Conservation (phyloP, 225 moss, liverwort and hornwort genomes). For the Marchantia polymorpha region DNA sequence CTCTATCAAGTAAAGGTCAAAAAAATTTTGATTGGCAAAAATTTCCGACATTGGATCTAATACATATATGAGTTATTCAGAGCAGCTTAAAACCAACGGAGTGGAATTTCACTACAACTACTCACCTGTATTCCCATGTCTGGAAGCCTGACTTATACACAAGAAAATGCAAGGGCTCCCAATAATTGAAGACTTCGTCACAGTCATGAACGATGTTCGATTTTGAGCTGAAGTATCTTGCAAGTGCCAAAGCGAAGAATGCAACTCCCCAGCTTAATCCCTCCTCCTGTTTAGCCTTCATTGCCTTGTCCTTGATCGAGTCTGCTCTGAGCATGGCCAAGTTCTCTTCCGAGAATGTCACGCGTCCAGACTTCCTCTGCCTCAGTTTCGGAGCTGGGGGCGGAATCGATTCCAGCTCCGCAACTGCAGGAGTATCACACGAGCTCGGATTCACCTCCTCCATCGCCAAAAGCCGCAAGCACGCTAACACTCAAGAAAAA, state of each 20-base stretch:
- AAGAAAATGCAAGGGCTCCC: conserved; percentile 89
- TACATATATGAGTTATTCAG: neutral
- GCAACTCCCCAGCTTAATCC: conserved; percentile 70
- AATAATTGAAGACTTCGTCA: conserved; percentile 98
- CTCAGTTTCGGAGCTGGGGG: conserved; percentile 26
- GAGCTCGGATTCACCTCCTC: conserved; percentile 13
- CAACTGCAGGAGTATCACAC: neutral
- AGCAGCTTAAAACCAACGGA: neutral
- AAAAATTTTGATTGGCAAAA: neutral
- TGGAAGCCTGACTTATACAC: conserved; percentile 84
- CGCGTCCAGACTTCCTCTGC: conserved; percentile 29
- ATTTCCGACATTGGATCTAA: neutral
- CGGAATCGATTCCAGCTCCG: conserved; percentile 10
- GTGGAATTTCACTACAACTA: neutral
- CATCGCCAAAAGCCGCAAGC: neutral
- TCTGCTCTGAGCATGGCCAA: conserved; percentile 33
- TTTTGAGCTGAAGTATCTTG: conserved; percentile 80
- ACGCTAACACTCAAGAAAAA: neutral
- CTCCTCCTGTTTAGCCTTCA: conserved; percentile 24
- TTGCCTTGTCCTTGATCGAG: conserved; percentile 30
- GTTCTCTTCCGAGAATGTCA: conserved; percentile 41
- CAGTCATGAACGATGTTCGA: conserved; percentile 92
- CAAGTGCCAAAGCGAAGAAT: conserved; percentile 61
- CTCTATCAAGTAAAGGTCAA: neutral
- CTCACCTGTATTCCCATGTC: conserved; percentile 96